Percentiles rank a stretch among this genome's conserved stretches.
These are phyloP conservation scores for Pharnaceum exiguum DNA, from an alignment of 148 eudicot genomes.

Conservation along the genomic window DNA sequence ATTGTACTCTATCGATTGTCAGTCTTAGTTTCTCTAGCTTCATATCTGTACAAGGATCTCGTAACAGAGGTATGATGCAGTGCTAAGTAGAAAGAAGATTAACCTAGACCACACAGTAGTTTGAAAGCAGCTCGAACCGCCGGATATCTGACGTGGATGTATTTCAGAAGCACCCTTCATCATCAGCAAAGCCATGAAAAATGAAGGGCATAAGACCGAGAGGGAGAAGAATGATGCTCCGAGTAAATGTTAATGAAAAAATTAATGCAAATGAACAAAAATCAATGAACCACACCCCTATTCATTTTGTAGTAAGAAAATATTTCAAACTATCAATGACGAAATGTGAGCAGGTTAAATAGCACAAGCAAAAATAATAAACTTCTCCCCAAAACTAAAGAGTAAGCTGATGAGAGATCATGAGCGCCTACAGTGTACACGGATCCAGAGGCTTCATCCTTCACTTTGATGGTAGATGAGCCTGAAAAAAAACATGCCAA, in stretches of 20 bases:
- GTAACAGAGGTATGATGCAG: background rate
- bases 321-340: background rate
- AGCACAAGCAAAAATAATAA: slow-evolving; percentile 34
- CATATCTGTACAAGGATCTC: too few species aligned
- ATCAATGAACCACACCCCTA: slow-evolving; percentile 5
- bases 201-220: slow-evolving; percentile 6
- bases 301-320: background rate
- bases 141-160: slow-evolving; percentile 1
- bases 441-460: slow-evolving; percentile 39
- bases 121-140: slow-evolving; percentile 16
- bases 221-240: background rate
- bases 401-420: slow-evolving; percentile 40
- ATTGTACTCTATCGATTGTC: too few species aligned
- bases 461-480: slow-evolving; percentile 69
- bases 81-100: background rate
- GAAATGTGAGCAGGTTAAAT: slow-evolving; percentile 21
- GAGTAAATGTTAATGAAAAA: slow-evolving; percentile 5
- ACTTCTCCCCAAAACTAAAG: slow-evolving; percentile 22
- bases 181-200: slow-evolving; percentile 21
- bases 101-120: slow-evolving; percentile 8
- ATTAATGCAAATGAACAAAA: slow-evolving; percentile 11
- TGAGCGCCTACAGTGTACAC: slow-evolving; percentile 49
- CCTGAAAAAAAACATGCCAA: slow-evolving; percentile 34
- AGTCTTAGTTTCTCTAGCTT: too few species aligned
- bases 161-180: slow-evolving; percentile 11